Base-by-base conservation (phyloP, 192 early-diverging fungal species). In the Chytriomyces sp. region DNA sequence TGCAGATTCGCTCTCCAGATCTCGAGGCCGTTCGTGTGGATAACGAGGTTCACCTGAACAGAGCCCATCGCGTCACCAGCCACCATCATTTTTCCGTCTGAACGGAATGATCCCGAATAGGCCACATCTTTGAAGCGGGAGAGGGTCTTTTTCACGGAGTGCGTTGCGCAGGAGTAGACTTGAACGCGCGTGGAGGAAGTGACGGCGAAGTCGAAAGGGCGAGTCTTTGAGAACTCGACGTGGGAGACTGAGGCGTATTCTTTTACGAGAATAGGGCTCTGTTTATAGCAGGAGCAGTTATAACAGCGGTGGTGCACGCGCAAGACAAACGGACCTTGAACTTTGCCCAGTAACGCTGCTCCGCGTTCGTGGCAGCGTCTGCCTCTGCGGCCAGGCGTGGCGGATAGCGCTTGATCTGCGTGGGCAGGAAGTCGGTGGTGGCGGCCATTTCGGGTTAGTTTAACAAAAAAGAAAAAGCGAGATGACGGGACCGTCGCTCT, bases 41-140 rank as follows among this genome's bases (percentile, higher is more conserved):
- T n/a, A n/a, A n/a, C 14, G 36, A 77, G 55, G 5, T 59, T 44
- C 26, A 70, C 74, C 77, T 96, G 95, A 30, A 99, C 89, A 64
- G 91, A 65, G 54, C 95, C 95, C 26, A 88, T 86, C 44, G 89
- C 92, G 85, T 98, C 96, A 59, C 96, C 95, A 8, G 95, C 95
- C 19, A 97, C 92, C 25, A 99, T 71, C 40, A 99, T 81, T 79
- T 94, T 93, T 31, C 94, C 94, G 78, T 98, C 96, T 2, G 81
- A 79, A 39, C 97, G 82, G 59, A 93, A 89, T 41, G 83, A 86
- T 54, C 88, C 93, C 70, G 89, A 88, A 75, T 88, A 93, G 14
- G 93, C 97, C 7, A 89, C 85, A 70, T 93, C 93, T 73, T 88
- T 90, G 84, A 99, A 99, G 70, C 97, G 90, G 40, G 94, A 91